phyloP scores from a whole-genome alignment of 2,329 filamentous ascomycete genomes.

The Colletotrichum caudatum region DNA sequence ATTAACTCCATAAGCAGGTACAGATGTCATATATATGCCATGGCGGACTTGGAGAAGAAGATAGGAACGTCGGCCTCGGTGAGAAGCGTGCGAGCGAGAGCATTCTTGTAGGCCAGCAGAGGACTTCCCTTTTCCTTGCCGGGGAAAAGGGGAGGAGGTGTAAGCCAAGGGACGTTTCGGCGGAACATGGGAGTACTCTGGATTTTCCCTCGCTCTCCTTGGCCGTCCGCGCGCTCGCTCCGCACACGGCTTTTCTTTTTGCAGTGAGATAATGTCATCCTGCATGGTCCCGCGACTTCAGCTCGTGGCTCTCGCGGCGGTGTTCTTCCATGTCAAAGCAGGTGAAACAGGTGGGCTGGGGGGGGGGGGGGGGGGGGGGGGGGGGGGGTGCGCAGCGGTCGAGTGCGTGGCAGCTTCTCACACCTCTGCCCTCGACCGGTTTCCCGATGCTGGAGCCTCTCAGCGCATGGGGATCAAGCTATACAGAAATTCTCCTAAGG shows the following conservation, averaged over 20 bases:
- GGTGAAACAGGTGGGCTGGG: constrained; percentile 39
- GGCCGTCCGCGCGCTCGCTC: constrained; percentile 5
- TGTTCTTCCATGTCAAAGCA: constrained; percentile 40
- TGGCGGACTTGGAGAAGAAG: constrained; percentile 30
- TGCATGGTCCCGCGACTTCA: constrained; percentile 15
- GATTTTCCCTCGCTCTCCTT: neutral
- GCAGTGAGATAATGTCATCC: constrained; percentile 24
- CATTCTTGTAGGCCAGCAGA: constrained; percentile 31
- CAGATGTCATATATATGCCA: constrained; percentile 33
- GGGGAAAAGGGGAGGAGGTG: neutral
- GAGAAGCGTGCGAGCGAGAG: constrained; percentile 27
- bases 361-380: neutral
- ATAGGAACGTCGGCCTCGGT: neutral
- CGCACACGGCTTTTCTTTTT: constrained; percentile 16
- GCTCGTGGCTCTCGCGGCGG: constrained; percentile 5
- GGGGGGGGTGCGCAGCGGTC: constrained; percentile 4
- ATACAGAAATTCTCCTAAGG: constrained; percentile 14
- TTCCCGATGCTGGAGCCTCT: constrained; percentile 26
- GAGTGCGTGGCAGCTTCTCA: constrained; percentile 37
- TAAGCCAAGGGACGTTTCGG: neutral
- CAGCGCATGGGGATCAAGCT: neutral
- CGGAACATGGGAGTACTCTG: constrained; percentile 11
- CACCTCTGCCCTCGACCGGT: constrained; percentile 21
- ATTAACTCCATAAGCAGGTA: constrained; percentile 36
- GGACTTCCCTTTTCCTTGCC: neutral